phyloP scores from a whole-genome alignment of 2,329 filamentous ascomycete species.

The Colletotrichum spinosum region DNA sequence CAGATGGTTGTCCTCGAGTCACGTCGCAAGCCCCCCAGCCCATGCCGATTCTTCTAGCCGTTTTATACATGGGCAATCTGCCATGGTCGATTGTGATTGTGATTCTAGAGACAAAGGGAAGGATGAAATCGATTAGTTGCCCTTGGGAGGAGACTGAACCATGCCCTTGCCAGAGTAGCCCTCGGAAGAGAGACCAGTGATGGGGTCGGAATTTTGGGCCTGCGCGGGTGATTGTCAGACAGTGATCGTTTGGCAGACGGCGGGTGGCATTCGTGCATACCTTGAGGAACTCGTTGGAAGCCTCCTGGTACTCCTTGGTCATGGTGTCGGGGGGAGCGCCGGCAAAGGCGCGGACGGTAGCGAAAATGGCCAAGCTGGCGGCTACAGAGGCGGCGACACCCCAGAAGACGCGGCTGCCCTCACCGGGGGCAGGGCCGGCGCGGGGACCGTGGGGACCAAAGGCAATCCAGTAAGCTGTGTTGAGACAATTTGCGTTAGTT shows the following conservation, averaged over 20 bases:
- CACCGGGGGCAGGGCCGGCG: constrained; percentile 83
- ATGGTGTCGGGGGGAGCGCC: constrained; percentile 83
- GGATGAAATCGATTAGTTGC: constrained; percentile 51
- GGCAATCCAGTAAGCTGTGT: constrained; percentile 95
- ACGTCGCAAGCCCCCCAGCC: constrained; percentile 46
- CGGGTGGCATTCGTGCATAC: constrained; percentile 55
- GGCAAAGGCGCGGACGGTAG: constrained; percentile 76
- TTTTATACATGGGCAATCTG: constrained; percentile 50
- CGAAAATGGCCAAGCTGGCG: constrained; percentile 78
- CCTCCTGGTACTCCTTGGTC: constrained; percentile 98
- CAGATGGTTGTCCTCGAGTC: constrained; percentile 42
- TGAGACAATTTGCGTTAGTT: constrained; percentile 54
- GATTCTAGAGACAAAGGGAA: constrained; percentile 38
- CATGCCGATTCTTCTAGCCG: constrained; percentile 44
- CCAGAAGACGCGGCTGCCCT: constrained; percentile 81
- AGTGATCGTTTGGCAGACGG: neutral
- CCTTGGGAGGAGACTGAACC: constrained; percentile 76
- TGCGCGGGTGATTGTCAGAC: constrained; percentile 48
- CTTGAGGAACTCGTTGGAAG: constrained; percentile 92
- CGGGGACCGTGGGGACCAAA: constrained; percentile 97
- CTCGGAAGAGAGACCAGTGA: constrained; percentile 84
- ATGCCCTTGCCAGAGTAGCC: constrained; percentile 83
- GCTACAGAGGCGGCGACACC: constrained; percentile 77
- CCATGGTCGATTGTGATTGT: constrained; percentile 37
- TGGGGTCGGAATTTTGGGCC: constrained; percentile 86